Percentiles rank a stretch among this genome's conserved stretches.
Conservation (phyloP, 179 eudicot genomes). For the Patellifolia procumbens region DNA sequence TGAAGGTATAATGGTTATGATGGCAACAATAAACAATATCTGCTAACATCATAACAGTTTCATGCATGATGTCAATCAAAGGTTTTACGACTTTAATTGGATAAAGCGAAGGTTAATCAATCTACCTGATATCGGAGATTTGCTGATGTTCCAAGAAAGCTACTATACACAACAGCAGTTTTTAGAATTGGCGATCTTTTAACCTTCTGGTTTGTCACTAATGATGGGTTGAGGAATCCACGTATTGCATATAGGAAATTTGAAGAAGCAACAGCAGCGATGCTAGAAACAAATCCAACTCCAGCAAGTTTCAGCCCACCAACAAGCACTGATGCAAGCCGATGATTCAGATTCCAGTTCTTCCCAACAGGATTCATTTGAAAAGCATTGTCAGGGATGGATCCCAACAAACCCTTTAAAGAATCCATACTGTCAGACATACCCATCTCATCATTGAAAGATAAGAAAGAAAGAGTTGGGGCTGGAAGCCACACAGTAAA, state of each 20-base stretch:
- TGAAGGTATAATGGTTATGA: neutral
- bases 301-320: constrained; percentile 90
- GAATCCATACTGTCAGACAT: constrained; percentile 62
- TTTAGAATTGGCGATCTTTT: constrained; percentile 87
- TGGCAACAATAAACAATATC: neutral
- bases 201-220: constrained; percentile 42
- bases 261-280: constrained; percentile 89
- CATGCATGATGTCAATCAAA: constrained; percentile 8
- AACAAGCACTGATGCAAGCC: constrained; percentile 78
- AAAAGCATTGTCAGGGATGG: constrained; percentile 94
- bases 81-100: neutral
- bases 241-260: constrained; percentile 59
- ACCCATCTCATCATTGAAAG: constrained; percentile 53
- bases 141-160: constrained; percentile 91
- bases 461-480: constrained; percentile 86
- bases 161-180: constrained; percentile 70
- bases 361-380: constrained; percentile 81
- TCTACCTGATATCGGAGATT: constrained; percentile 92
- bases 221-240: constrained; percentile 59
- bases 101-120: neutral
- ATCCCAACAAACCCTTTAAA: constrained; percentile 74
- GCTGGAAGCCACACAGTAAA: constrained; percentile 99
- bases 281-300: constrained; percentile 90
- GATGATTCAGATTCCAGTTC: constrained; percentile 79
- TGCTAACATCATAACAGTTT: neutral